Evolutionary conservation across 352 stramenopile species (phyloP), one percentile per base, ranked within the genome.

Genomic region (Poterioochromonas sp.): DNA sequence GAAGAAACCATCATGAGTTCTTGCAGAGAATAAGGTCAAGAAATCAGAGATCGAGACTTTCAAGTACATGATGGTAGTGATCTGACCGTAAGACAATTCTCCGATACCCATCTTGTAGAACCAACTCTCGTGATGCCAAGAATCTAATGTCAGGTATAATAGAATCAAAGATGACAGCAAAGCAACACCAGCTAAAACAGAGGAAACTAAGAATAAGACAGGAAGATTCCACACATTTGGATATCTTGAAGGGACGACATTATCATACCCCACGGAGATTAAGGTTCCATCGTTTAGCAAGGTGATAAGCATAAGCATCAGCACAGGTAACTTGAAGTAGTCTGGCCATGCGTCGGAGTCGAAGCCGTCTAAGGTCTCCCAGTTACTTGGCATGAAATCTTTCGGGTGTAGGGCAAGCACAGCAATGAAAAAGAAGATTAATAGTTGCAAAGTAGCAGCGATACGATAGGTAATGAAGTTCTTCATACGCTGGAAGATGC

Each of bases 231-330:
- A 84, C 11, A 60, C 69, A 29, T 76, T 63, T 11, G 69, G 69
- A 29, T 76, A 76, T 12, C 32, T 18, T n/a, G 69, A 76, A 40
- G 69, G 69, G n/a, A 35, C n/a, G n/a, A 76, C 69, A 43, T 76
- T 68, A 60, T 85, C 84, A 62, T 86, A 83, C n/a, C 71, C 81
- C 89, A 92, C 82, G 76, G 80, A 84, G 86, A 97, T 96, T 62
- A 97, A 90, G 39, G 91, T 95, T 40, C 89, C 92, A 80, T 97
- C 92, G 83, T 97, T 97, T 43, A 98, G 79, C 44, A 97, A 87
- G 62, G 91, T 95, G 79, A 97, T 94, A n/a, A 96, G 76, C 70
- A 97, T 89, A 0, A 98, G 81, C 34, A 92, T 88, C 64, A 96
- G 88, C 47, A 95, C 88, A 1, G 92, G 92, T 70, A 97, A 86